These are phyloP conservation scores for Scutellaria minor DNA, from an alignment of 257 asterid species.

Conservation along the genomic window DNA sequence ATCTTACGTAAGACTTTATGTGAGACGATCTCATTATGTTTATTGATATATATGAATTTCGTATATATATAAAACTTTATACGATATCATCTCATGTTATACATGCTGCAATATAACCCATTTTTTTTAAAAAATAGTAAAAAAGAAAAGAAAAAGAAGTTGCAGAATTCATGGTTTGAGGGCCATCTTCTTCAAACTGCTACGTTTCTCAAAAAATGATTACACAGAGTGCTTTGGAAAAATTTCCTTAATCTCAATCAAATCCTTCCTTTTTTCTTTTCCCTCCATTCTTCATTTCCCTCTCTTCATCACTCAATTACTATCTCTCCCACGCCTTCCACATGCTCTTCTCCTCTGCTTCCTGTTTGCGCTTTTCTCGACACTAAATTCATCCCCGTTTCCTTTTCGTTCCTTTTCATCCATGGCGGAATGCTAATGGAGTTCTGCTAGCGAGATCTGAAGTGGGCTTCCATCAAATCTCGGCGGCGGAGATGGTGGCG, in stretches of 20 bases:
- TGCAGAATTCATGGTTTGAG: conserved; percentile 23
- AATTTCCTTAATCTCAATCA: conserved; percentile 28
- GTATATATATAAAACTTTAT: too few species aligned
- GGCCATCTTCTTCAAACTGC: conserved; percentile 37
- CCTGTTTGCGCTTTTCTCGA: conserved; percentile 37
- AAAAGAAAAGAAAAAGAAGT: background rate
- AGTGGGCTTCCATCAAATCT: conserved; percentile 34
- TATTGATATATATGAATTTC: too few species aligned
- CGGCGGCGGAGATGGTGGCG: conserved; percentile 46
- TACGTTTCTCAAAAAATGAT: conserved; percentile 31
- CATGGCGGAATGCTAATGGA: conserved; percentile 5
- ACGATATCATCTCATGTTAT: too few species aligned
- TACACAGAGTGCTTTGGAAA: conserved; percentile 27
- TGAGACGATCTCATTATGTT: too few species aligned
- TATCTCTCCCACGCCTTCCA: background rate
- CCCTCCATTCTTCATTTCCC: conserved; percentile 41
- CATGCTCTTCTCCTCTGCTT: background rate
- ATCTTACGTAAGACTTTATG: too few species aligned
- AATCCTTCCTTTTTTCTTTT: conserved; percentile 23
- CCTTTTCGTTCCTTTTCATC: background rate
- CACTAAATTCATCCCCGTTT: conserved; percentile 39
- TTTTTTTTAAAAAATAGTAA: too few species aligned
- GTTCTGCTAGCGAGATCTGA: conserved; percentile 48
- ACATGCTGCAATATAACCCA: too few species aligned
- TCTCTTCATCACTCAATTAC: conserved; percentile 34